Percentiles rank a stretch among this genome's conserved stretches.
Conservation (phyloP, 75 land plant species). For the Pinus albicaulis region DNA sequence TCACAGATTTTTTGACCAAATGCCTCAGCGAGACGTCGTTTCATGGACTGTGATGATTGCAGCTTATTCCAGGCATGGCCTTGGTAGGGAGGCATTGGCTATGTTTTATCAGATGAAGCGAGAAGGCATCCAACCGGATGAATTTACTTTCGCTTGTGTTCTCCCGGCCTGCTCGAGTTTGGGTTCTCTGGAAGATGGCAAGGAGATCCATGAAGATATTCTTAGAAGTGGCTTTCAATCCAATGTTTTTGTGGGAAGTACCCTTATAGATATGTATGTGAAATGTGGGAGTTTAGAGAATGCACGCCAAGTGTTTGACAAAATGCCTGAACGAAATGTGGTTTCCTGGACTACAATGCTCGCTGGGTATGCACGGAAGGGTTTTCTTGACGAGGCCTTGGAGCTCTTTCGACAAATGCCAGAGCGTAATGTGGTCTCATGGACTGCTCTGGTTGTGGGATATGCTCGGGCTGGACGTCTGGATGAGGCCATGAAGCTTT, state of each 20-base stretch:
- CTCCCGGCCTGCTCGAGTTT: conserved; percentile 39
- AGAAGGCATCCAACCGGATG: conserved; percentile 23
- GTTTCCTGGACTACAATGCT: conserved; percentile 76
- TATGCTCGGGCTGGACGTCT: not conserved
- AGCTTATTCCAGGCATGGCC: conserved; percentile 41
- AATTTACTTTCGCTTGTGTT: conserved; percentile 37
- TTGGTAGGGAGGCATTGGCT: conserved; percentile 26
- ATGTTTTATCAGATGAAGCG: conserved; percentile 30
- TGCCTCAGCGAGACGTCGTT: conserved; percentile 43
- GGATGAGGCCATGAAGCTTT: not conserved
- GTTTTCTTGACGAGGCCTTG: conserved; percentile 29
- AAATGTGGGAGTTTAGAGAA: conserved; percentile 54
- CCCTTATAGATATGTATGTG: conserved; percentile 61
- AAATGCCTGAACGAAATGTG: conserved; percentile 27
- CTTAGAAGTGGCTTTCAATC: conserved; percentile 36
- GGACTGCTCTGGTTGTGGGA: conserved; percentile 2
- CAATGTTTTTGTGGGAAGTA: conserved; percentile 32
- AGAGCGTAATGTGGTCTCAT: conserved; percentile 4
- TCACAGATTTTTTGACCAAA: conserved; percentile 35
- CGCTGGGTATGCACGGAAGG: conserved; percentile 48
- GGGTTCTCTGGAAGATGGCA: conserved; percentile 38
- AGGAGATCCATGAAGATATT: conserved; percentile 31
- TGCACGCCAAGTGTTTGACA: conserved; percentile 32
- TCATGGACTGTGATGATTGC: conserved; percentile 51
- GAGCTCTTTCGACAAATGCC: conserved; percentile 32